Evolutionary conservation across 164 flowering plant genomes (phyloP).

Genomic region (Warburgia ugandensis): DNA sequence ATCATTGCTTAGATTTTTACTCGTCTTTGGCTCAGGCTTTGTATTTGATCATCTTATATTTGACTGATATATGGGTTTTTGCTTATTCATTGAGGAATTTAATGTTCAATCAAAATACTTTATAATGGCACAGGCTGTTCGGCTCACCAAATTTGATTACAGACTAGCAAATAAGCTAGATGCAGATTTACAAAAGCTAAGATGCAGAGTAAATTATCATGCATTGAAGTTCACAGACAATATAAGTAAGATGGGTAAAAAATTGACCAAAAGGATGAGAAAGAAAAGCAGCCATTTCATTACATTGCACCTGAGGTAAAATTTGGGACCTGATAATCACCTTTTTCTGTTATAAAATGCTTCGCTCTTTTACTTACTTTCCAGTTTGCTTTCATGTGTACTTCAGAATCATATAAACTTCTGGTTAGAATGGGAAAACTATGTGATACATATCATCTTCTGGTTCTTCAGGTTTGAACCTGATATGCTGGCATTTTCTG

Average conservation of each 20-base stretch:
- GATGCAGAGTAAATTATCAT: conserved; percentile 91
- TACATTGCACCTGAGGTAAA: conserved; percentile 79
- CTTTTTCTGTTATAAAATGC: too few species aligned
- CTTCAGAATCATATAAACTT: too few species aligned
- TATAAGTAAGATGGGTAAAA: conserved; percentile 52
- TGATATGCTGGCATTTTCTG: conserved; percentile 99
- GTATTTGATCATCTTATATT: too few species aligned
- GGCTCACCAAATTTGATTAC: conserved; percentile 78
- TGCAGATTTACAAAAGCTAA: conserved; percentile 68
- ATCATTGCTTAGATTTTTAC: too few species aligned
- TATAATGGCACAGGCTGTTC: conserved; percentile 90
- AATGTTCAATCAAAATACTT: too few species aligned
- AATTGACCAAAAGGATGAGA: conserved; percentile 58
- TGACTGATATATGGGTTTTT: too few species aligned
- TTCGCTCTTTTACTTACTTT: too few species aligned
- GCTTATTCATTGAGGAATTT: too few species aligned
- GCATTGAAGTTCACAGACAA: conserved; percentile 67
- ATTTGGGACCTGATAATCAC: neutral
- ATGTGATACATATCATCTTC: neutral
- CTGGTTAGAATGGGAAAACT: too few species aligned
- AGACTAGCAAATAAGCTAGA: conserved; percentile 76
- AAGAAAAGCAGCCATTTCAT: conserved; percentile 62
- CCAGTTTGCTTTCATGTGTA: too few species aligned
- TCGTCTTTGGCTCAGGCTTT: too few species aligned
- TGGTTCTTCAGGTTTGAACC: conserved; percentile 77